Evolutionary conservation across 352 stramenopile genomes (phyloP).

Genomic region (Peronosclerospora sorghi): DNA sequence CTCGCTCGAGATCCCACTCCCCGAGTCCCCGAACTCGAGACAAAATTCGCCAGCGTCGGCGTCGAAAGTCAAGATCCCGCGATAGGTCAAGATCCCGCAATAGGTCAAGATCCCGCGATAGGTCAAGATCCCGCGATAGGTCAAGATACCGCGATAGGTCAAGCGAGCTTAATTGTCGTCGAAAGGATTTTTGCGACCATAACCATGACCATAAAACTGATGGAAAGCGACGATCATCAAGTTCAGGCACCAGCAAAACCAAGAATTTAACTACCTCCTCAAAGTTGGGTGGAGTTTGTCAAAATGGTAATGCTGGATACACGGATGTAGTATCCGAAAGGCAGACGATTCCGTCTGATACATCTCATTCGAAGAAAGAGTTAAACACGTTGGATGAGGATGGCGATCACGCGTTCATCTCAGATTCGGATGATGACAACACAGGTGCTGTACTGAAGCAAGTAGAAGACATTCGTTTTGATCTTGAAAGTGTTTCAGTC

Average conservation of each 20-base stretch:
- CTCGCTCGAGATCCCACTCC: conserved; percentile 24
- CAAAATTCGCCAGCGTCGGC: conserved; percentile 8
- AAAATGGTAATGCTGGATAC: conserved; percentile 8
- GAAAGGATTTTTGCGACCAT: neutral
- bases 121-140: conserved; percentile 15
- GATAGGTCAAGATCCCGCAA: conserved; percentile 14
- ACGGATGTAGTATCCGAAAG: conserved; percentile 15
- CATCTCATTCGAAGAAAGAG: conserved; percentile 4
- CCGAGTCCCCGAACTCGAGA: conserved; percentile 16
- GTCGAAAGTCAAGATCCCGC: conserved; percentile 16
- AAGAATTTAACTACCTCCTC: neutral
- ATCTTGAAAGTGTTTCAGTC: conserved; percentile 29
- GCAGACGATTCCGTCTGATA: conserved; percentile 8
- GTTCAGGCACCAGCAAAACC: conserved; percentile 6
- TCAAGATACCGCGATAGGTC: conserved; percentile 17
- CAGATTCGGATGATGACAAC: conserved; percentile 37
- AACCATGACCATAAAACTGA: conserved; percentile 9
- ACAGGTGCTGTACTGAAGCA: conserved; percentile 13
- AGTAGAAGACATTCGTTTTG: conserved; percentile 39
- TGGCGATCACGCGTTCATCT: conserved; percentile 29
- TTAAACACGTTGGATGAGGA: conserved; percentile 25
- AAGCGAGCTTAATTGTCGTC: conserved; percentile 14
- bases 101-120: conserved; percentile 18
- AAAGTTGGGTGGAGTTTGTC: conserved; percentile 9
- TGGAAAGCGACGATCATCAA: conserved; percentile 1